Percentiles rank a stretch among this genome's conserved stretches.
phyloP scores from a whole-genome alignment of 2,329 filamentous ascomycete genomes.

The Sarocladiaceae sp. region DNA sequence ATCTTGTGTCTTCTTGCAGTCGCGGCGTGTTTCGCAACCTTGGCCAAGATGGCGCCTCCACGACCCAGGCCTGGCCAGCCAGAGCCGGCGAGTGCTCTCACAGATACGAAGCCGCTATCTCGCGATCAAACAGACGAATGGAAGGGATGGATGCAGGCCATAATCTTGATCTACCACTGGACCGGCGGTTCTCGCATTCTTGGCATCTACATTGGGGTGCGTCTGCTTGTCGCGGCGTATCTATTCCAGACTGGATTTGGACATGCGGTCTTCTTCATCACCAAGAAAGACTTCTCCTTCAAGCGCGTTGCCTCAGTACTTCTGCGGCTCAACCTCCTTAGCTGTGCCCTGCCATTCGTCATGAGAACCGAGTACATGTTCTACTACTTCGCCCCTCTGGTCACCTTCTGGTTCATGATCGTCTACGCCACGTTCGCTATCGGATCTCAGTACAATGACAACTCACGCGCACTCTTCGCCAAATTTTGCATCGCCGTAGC shows the following conservation, averaged over 20 bases:
- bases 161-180: slow-evolving; percentile 52
- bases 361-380: slow-evolving; percentile 47
- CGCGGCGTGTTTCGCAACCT: slow-evolving; percentile 14
- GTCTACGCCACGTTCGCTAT: slow-evolving; percentile 48
- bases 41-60: slow-evolving; percentile 16
- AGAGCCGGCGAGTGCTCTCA: slow-evolving; percentile 3
- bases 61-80: slow-evolving; percentile 11
- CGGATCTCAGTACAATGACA: slow-evolving; percentile 36
- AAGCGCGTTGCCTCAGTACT: slow-evolving; percentile 47
- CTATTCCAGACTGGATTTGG: slow-evolving; percentile 61
- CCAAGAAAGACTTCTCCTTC: slow-evolving; percentile 52
- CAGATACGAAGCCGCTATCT: slow-evolving; percentile 23
- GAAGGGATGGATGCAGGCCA: slow-evolving; percentile 62
- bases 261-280: slow-evolving; percentile 55
- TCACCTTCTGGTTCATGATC: slow-evolving; percentile 59
- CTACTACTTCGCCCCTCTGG: slow-evolving; percentile 56
- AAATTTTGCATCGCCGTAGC: slow-evolving; percentile 44
- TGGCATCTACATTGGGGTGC: slow-evolving; percentile 50
- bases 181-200: slow-evolving; percentile 45
- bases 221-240: slow-evolving; percentile 52
- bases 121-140: slow-evolving; percentile 59
- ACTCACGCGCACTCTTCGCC: slow-evolving; percentile 33
- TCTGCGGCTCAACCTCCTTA: slow-evolving; percentile 54
- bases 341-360: slow-evolving; percentile 46
- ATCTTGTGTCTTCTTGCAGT: slow-evolving; percentile 14